A percentile compares a stretch with the other conserved stretches of the same genome.
phyloP scores from a whole-genome alignment of 345 rosid genomes.

The Carallia brachiata region DNA sequence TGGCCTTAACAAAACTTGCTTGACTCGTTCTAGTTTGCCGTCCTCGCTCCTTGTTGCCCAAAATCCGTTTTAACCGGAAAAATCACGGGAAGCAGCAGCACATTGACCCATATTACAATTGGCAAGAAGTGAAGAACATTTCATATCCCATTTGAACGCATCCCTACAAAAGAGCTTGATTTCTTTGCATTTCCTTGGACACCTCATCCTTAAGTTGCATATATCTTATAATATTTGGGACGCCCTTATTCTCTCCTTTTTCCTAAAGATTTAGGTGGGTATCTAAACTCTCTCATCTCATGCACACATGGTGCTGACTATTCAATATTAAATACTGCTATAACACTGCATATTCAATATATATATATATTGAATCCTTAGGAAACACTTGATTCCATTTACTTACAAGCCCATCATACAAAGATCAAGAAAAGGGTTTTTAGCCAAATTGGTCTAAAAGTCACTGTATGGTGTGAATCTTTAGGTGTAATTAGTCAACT shows the following conservation, averaged over 20 bases:
- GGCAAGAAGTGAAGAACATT: slow-evolving; percentile 4
- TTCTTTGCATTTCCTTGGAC: slow-evolving; percentile 17
- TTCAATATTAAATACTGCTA: slow-evolving; percentile 10
- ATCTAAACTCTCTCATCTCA: not conserved
- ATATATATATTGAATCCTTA: slow-evolving; percentile 9
- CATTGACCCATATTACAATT: slow-evolving; percentile 12
- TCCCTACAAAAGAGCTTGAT: slow-evolving; percentile 28
- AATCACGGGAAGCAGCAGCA: slow-evolving; percentile 10
- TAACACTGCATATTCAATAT: not conserved
- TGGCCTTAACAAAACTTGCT: too few relatives aligned
- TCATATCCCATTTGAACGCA: slow-evolving; percentile 20
- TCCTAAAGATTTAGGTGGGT: not conserved
- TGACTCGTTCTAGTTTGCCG: too few relatives aligned
- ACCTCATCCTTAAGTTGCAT: slow-evolving; percentile 1
- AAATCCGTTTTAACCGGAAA: not conserved
- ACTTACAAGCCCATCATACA: not conserved
- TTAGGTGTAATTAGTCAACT: not conserved
- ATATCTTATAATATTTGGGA: not conserved
- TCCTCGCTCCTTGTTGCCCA: not conserved
- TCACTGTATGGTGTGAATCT: not conserved
- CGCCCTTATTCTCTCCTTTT: slow-evolving; percentile 4
- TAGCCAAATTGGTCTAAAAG: not conserved
- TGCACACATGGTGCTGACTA: slow-evolving; percentile 32
- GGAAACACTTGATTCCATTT: slow-evolving; percentile 31
- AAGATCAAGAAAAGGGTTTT: not conserved